Base-by-base conservation (phyloP, 2,329 filamentous ascomycete genomes). In the Ophiobolus disseminans region DNA sequence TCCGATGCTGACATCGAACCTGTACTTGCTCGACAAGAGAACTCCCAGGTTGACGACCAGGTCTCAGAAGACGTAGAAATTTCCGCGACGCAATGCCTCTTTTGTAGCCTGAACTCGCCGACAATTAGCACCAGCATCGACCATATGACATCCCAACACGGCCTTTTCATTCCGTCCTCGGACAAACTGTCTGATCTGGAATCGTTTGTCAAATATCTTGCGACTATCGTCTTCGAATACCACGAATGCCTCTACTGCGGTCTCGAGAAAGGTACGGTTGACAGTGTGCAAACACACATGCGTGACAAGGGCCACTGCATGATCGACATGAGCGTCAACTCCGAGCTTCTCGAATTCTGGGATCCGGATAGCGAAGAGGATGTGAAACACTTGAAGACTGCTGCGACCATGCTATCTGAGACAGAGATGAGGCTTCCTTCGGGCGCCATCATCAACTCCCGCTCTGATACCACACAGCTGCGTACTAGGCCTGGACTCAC, bases 231-330 rank as follows among this genome's bases (percentile, higher is more conserved):
- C 10, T 45, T 42, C 13, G 46, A 50, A 22, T 72, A 56, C 38
- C 48, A 72, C 37, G 66, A 73, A 57, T 73, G 70, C 43, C 59
- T 73, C 17, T 73, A 73, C 53, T 73, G 70, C 43, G 67, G 68
- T 26, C 36, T 50, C 9, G 55, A 49, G 25, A 69, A 66, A 44
- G 42, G 37, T 22, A 62, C 64, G 4, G 52, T 58, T 6, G 26
- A 44, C 3, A 53, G 62, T 19, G 54, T 70, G n/a, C 70, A 69
- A 55, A 66, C 47, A 17, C 70, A 73, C 45, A 73, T 73, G 70
- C 45, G 61, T 21, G 70, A 73, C 38, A 73, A 70, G 45, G 59
- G 60, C 6, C 70, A 73, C 40, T 73, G 70, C 48, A 54, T 62
- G 35, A 48, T 73, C 28, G 69, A 71, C 30, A 20, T 73, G n/a